A percentile compares a stretch with the other conserved stretches of the same genome.
phyloP scores from a whole-genome alignment of 2,329 filamentous ascomycete genomes.

The Calonectria henricotiae region DNA sequence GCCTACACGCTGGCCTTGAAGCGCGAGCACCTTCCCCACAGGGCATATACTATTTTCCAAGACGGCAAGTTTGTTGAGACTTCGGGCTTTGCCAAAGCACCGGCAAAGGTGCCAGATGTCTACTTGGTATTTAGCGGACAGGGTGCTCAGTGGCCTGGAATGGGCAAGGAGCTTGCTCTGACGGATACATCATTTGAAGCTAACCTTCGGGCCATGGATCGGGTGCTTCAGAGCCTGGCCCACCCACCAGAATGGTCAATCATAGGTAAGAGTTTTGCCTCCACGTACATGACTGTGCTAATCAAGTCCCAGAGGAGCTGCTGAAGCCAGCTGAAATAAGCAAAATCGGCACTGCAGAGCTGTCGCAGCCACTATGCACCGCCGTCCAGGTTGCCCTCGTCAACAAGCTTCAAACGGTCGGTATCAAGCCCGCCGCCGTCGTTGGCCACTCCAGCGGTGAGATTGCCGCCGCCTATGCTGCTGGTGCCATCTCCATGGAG shows the following conservation, averaged over 20 bases:
- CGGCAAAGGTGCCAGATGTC: conserved; percentile 3
- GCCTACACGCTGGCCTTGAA: conserved; percentile 30
- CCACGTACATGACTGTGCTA: conserved; percentile 3
- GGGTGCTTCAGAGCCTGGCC: conserved; percentile 41
- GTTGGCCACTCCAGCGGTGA: conserved; percentile 66
- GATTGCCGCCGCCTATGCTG: conserved; percentile 62
- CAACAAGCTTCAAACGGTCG: conserved; percentile 61
- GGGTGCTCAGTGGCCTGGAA: conserved; percentile 55
- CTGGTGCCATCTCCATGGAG: neutral
- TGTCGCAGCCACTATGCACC: conserved; percentile 53
- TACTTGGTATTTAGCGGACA: conserved; percentile 56
- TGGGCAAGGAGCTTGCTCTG: conserved; percentile 53
- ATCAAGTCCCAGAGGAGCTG: neutral
- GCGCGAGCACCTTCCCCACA: conserved; percentile 23
- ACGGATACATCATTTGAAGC: conserved; percentile 5
- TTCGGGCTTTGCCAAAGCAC: conserved; percentile 6
- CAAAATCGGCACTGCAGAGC: conserved; percentile 22
- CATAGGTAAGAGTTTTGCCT: neutral
- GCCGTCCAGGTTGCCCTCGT: conserved; percentile 65
- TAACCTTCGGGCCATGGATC: neutral
- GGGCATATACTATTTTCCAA: neutral
- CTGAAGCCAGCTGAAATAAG: conserved; percentile 2
- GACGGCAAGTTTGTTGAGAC: conserved; percentile 14
- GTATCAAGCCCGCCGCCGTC: conserved; percentile 58
- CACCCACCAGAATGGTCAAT: conserved; percentile 15